Evolutionary conservation across 208 protist species (phyloP).

Genomic region (Leptomonas pyrrhocoris): DNA sequence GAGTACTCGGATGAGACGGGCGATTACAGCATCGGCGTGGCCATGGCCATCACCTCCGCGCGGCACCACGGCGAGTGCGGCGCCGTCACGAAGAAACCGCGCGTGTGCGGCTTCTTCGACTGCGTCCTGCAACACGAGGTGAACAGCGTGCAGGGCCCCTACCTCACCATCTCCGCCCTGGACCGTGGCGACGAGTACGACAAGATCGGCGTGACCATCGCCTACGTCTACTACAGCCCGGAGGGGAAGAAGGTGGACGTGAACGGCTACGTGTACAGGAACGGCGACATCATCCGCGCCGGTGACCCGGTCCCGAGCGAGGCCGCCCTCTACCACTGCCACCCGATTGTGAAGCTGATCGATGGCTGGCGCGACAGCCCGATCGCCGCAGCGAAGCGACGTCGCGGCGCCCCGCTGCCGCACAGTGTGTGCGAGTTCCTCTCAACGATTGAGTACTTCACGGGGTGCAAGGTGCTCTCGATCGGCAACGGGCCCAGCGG

Average conservation of each 20-base stretch:
- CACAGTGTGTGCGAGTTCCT: constrained; percentile 78
- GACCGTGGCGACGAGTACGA: constrained; percentile 94
- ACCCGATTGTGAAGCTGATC: constrained; percentile 89
- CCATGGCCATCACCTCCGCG: constrained; percentile 85
- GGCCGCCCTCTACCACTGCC: constrained; percentile 76
- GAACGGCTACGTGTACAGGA: constrained; percentile 82
- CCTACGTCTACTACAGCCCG: constrained; percentile 86
- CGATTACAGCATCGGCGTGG: constrained; percentile 88
- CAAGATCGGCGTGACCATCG: constrained; percentile 85
- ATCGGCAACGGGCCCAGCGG: constrained; percentile 91
- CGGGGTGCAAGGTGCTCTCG: constrained; percentile 81
- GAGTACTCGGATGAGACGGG: constrained; percentile 82
- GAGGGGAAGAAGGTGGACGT: constrained; percentile 51
- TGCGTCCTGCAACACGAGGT: constrained; percentile 93
- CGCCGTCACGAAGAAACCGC: constrained; percentile 89
- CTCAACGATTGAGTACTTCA: constrained; percentile 87
- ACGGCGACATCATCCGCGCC: constrained; percentile 88
- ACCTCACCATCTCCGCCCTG: constrained; percentile 91
- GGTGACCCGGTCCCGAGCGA: constrained; percentile 89
- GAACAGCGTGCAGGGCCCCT: constrained; percentile 88
- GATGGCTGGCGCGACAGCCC: constrained; percentile 82
- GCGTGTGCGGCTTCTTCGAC: constrained; percentile 91
- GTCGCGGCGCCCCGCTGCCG: constrained; percentile 70
- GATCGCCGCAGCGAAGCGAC: constrained; percentile 66
- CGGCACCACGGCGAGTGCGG: constrained; percentile 89